Base-by-base conservation (phyloP, 768 basidiomycete species). In the Mycena polygramma region DNA sequence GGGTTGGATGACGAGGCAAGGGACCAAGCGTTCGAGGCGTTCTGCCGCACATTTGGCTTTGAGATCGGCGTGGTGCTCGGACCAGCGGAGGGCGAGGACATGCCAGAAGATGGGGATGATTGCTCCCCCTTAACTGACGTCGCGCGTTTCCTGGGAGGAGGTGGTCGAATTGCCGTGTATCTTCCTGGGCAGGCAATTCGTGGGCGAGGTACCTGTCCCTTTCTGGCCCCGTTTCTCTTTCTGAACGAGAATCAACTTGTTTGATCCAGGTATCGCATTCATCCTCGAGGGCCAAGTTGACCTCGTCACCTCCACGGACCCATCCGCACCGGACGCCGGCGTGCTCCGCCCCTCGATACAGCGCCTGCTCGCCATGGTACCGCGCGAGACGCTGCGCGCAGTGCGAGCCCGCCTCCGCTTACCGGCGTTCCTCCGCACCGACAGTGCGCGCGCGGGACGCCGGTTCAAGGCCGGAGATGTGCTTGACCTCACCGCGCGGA, bases 321-420 rank as follows among this genome's bases (percentile, higher is more conserved):
- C 41, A 2, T 5, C 41, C 15, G 9, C 41, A 11, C 11, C 41
- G 15, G 41, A 41, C 15, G 41, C 4, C 41, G 30, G 51, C 7
- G 61, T 37, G n/a, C 15, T 68, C 37, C 55, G 63, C 1, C 68
- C 63, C 3, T 70, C 62, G 11, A 46, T 64, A 1, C 58, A 60
- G 9, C 57, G 49, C 6, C 26, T 64, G 4, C 45, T 65, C 3
- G 8, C 62, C n/a, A 52, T 52, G 48, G 13, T 65, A 20, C 68
- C 68, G 19, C 57, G 57, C n/a, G 52, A 64, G 24, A 70, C 49
- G 37, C 9, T 59, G 49, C 68, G 63, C 13, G 41, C 49, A 2
- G 24, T 62, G 35, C 62, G 57, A 17, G 15, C 41, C 41, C 41
- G 30, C 30, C 19, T 35, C 1, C 62, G 63, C 5, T 36, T 45